Evolutionary conservation across 1,284 basidiomycete genomes (phyloP), one percentile per base, ranked within the genome.

Genomic region (Austropuccinia psidii): DNA sequence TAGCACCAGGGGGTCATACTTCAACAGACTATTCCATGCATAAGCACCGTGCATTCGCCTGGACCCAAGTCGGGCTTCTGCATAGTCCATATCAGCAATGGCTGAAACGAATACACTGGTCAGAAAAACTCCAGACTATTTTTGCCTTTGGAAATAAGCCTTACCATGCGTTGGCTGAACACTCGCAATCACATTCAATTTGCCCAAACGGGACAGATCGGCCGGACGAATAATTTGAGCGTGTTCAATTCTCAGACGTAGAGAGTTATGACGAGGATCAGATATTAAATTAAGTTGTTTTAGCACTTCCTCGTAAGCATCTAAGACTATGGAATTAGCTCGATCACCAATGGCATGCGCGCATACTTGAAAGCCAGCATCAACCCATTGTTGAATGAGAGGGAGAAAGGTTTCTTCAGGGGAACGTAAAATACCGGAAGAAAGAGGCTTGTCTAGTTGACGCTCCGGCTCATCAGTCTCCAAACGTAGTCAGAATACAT

Each of bases 101-200:
- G 70, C 70, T 73, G 37, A 45, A 15, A 27, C 9, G 15, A 37
- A 37, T 11, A 5, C 7, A 19, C 29, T 6, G 13, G 21, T 41
- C 7, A 64, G 15, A 17, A 60, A 9, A 41, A 7, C 29, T 47
- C 8, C 13, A 17, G 19, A 61, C 19, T 5, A 5, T 27, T 39
- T 39, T 19, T 24, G 15, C 2, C 15, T 49, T 27, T 5, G 19
- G 19, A 21, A 49, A 61, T 17, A 17, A 61, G 39, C 45, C 13
- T 76, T 77, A 72, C 77, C 78, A 74, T 79, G 79, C 2, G 77
- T 77, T 1, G 79, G 79, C 66, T 79, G 79, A 77, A 79, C 77
- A 2, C 77, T 78, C 11, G 79, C 78, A 24, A 79, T 77, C 21
- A 79, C 76, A 1, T 76, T 75, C 49, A 78, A 66, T 24, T 61